Percentiles rank a stretch among this genome's conserved stretches.
Conservation (phyloP, 2,329 filamentous ascomycete species). For the Dactylella cylindrospora region DNA sequence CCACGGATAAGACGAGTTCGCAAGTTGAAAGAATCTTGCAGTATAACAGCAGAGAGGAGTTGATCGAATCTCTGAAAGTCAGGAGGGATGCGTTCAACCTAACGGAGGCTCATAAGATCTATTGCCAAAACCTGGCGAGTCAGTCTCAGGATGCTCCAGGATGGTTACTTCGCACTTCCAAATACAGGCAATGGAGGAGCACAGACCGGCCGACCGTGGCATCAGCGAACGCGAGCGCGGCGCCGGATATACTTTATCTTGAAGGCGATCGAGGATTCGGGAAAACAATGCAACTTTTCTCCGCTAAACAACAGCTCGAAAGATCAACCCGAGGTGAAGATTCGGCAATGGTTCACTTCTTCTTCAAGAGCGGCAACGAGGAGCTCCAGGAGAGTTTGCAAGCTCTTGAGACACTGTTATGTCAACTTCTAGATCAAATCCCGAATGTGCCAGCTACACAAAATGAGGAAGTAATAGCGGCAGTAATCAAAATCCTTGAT, state of each 20-base stretch:
- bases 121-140: background rate
- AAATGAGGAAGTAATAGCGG: background rate
- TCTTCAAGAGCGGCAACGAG: background rate
- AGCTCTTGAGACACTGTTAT: background rate
- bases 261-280: background rate
- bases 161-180: background rate
- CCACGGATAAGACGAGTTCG: background rate
- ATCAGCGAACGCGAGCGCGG: background rate
- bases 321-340: background rate
- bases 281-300: background rate
- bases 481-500: background rate
- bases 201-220: background rate
- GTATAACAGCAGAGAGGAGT: background rate
- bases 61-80: background rate
- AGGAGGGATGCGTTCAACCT: background rate
- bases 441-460: background rate
- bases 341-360: background rate
- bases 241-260: background rate
- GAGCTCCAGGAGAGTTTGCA: background rate
- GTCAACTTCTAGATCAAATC: background rate
- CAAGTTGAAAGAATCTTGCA: background rate
- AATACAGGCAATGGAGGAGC: background rate
- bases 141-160: background rate
- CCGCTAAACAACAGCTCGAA: background rate
- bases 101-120: background rate